Percentiles rank a stretch among this genome's conserved stretches.
Conservation (phyloP, 768 basidiomycete genomes). For the Tulasnella sp. region DNA sequence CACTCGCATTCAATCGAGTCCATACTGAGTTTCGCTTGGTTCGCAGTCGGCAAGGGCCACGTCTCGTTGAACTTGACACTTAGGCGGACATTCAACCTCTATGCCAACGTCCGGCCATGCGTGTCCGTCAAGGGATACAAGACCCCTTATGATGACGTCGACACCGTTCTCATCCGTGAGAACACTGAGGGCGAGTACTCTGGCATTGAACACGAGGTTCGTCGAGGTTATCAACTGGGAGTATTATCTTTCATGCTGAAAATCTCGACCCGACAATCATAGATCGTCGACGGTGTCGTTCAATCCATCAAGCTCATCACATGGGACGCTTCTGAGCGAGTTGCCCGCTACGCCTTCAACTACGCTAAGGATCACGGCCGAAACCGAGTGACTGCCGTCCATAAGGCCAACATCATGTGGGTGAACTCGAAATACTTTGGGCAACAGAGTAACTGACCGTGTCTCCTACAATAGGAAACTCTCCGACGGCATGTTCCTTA, state of each 20-base stretch:
- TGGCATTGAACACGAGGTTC: constrained; percentile 97
- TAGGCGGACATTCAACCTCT: constrained; percentile 95
- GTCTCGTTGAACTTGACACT: constrained; percentile 97
- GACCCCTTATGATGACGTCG: constrained; percentile 97
- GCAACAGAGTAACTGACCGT: neutral
- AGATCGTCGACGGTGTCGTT: constrained; percentile 96
- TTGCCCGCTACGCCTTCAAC: constrained; percentile 97
- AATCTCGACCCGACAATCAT: neutral
- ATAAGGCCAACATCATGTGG: constrained; percentile 99
- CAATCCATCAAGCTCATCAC: constrained; percentile 99
- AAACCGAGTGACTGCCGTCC: constrained; percentile 94
- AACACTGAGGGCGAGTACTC: constrained; percentile 99
- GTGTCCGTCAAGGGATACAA: constrained; percentile 95
- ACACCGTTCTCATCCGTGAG: constrained; percentile 97
- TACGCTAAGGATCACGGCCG: constrained; percentile 89
- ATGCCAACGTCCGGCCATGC: constrained; percentile 98
- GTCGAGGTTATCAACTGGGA: constrained; percentile 19
- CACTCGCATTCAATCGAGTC: neutral
- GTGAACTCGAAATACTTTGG: constrained; percentile 42
- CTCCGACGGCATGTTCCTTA: constrained; percentile 99
- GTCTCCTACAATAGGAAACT: constrained; percentile 74
- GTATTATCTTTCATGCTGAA: neutral
- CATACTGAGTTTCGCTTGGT: constrained; percentile 14
- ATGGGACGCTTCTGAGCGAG: constrained; percentile 97
- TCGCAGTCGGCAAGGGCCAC: constrained; percentile 93